Conservation (phyloP, 2,329 filamentous ascomycete species). For the Aspergillus jensenii region DNA sequence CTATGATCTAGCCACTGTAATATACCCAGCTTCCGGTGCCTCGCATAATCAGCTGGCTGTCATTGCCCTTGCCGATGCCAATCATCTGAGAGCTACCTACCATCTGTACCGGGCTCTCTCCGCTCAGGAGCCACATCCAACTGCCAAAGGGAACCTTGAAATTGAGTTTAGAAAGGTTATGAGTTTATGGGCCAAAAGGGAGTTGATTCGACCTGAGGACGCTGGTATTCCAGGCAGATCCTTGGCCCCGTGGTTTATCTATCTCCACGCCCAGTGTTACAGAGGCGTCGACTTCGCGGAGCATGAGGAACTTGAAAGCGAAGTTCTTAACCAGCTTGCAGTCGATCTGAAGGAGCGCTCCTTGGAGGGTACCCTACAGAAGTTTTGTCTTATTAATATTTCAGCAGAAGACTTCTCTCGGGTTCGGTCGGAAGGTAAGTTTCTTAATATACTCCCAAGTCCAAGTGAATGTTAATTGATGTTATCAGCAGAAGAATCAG, state of each 20-base stretch:
- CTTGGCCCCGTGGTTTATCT: constrained; percentile 78
- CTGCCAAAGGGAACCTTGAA: constrained; percentile 74
- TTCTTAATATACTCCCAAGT: constrained; percentile 6
- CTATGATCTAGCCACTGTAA: constrained; percentile 76
- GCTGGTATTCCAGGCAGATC: constrained; percentile 54
- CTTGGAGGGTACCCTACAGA: constrained; percentile 66
- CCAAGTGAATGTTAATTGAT: constrained; percentile 16
- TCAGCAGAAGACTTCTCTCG: constrained; percentile 74
- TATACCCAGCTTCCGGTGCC: constrained; percentile 75
- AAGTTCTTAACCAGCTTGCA: constrained; percentile 76
- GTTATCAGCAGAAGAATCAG: constrained; percentile 46
- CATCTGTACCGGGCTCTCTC: constrained; percentile 83
- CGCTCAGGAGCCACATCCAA: constrained; percentile 70
- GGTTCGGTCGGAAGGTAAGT: constrained; percentile 58
- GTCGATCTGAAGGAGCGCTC: constrained; percentile 69
- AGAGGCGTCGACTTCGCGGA: constrained; percentile 71
- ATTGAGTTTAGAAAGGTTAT: constrained; percentile 72
- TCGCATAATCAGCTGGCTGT: constrained; percentile 91
- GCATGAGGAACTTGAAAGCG: constrained; percentile 78
- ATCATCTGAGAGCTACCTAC: constrained; percentile 83
- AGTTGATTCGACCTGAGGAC: constrained; percentile 51
- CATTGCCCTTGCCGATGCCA: constrained; percentile 71
- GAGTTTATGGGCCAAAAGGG: constrained; percentile 56
- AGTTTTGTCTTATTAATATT: constrained; percentile 83
- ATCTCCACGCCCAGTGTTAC: constrained; percentile 81